These are phyloP conservation scores for Capsella bursapastoris DNA, from an alignment of 345 rosid species.

Conservation along the genomic window DNA sequence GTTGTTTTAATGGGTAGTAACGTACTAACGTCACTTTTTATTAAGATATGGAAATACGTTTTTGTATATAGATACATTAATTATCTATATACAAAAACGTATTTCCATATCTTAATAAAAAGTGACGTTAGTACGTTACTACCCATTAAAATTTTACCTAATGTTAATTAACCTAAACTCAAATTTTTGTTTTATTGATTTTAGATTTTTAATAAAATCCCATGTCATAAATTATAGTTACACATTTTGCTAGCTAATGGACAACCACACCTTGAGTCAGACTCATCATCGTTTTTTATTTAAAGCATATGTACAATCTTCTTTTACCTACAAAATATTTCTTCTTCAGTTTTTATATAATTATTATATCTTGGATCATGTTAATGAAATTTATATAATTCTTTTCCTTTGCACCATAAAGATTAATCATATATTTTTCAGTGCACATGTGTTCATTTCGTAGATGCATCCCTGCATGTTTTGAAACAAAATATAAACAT, in stretches of 20 bases:
- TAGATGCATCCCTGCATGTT: neutral
- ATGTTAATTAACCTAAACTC: neutral
- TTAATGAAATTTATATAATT: neutral
- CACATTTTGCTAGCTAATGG: neutral
- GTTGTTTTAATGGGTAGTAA: neutral
- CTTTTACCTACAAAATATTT: neutral
- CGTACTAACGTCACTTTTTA: neutral
- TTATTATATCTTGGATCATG: neutral
- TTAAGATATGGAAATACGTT: neutral
- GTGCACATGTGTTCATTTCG: neutral
- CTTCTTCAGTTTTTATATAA: neutral
- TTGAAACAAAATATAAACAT: neutral
- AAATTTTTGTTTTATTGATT: no score
- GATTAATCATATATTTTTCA: neutral
- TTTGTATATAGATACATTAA: neutral
- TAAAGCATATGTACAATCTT: neutral
- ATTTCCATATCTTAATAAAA: no score
- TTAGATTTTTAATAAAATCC: neutral
- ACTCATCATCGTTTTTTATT: no score
- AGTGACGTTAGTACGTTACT: no score
- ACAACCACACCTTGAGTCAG: no score
- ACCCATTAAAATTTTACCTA: no score
- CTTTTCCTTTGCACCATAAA: neutral
- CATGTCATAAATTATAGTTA: no score
- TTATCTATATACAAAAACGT: no score